Base-by-base conservation (phyloP, 108 stramenopile genomes). In the Mediolabrus comicus region DNA sequence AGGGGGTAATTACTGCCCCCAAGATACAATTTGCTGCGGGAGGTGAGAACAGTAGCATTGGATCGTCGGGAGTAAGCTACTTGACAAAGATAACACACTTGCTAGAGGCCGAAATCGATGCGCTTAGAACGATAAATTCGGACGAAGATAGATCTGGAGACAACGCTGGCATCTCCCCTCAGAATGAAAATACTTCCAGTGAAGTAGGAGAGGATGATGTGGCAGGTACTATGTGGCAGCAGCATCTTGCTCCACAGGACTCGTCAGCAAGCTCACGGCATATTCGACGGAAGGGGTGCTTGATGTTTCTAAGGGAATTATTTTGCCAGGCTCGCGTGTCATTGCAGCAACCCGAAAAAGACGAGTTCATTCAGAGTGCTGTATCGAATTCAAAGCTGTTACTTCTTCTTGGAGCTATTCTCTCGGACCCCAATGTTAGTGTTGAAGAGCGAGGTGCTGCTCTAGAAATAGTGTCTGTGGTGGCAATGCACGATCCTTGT, bases 311-410 rank as follows among this genome's bases (percentile, higher is more conserved):
- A 19, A 76, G 82, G 30, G 94, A 95, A 58, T 69, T 95, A 4
- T 95, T 95, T 74, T 87, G 87, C 72, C 91, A 92, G 94, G 91
- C 89, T 8, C 85, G 90, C 52, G 67, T 77, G 58, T 86, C 87
- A 3, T 71, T 95, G 39, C 87, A 95, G 49, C 94, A 91, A 62
- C 81, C 71, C 29, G 94, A 92, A 49, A 92, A 89, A 62, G 94
- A 92, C 61, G 90, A 92, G 41, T 95, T 95, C 66, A 87, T 87
- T 76, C 71, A 83, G 13, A 80, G 72, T 31, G 74, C 87, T 31
- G 84, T 86, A 14, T 71, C 77, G 2, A 36, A 77, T 19, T 72
- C 84, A 6, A 92, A 88, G 65, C 58, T 95, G 36, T 55, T 95
- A 26, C 72, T 75, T 29, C 75, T 95, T 3, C 71, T 92, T 33